These are phyloP conservation scores for Groenewaldozyma salmanticensis DNA, from an alignment of 805 yeast genomes.

Conservation along the genomic window DNA sequence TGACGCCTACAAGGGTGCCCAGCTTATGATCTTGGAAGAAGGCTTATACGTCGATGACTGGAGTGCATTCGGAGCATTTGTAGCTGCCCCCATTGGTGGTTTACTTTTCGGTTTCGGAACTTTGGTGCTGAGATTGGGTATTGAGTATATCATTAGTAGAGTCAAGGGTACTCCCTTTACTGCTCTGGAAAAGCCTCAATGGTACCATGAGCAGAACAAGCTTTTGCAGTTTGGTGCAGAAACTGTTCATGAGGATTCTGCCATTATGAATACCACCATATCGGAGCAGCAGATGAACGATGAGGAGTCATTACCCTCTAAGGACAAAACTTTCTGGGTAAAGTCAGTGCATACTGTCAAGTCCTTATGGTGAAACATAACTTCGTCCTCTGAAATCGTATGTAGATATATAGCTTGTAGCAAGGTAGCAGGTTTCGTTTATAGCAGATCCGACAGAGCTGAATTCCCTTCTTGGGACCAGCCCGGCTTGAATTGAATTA, in stretches of 20 bases:
- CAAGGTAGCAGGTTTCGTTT: too few species aligned
- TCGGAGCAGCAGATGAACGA: too few species aligned
- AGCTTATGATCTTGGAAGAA: conserved; percentile 46
- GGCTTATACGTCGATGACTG: conserved; percentile 80
- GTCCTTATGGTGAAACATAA: too few species aligned
- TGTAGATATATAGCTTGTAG: too few species aligned
- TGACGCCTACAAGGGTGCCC: conserved; percentile 66
- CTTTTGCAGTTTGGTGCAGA: neutral
- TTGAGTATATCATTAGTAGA: conserved; percentile 25
- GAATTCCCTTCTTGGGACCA: too few species aligned
- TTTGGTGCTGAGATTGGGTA: conserved; percentile 29
- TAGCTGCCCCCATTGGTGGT: conserved; percentile 80
- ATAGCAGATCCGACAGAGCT: too few species aligned
- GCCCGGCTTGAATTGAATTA: too few species aligned
- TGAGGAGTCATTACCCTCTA: too few species aligned
- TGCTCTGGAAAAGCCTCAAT: conserved; percentile 25
- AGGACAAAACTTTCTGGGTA: too few species aligned
- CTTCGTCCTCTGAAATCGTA: too few species aligned
- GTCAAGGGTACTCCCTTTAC: conserved; percentile 30
- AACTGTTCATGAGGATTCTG: neutral
- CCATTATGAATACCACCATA: too few species aligned
- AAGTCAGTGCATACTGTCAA: too few species aligned
- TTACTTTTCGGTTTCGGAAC: conserved; percentile 45
- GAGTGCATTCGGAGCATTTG: conserved; percentile 94
- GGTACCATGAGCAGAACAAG: neutral